Base-by-base conservation (phyloP, 148 eudicot species). In the Cornus kousa region DNA sequence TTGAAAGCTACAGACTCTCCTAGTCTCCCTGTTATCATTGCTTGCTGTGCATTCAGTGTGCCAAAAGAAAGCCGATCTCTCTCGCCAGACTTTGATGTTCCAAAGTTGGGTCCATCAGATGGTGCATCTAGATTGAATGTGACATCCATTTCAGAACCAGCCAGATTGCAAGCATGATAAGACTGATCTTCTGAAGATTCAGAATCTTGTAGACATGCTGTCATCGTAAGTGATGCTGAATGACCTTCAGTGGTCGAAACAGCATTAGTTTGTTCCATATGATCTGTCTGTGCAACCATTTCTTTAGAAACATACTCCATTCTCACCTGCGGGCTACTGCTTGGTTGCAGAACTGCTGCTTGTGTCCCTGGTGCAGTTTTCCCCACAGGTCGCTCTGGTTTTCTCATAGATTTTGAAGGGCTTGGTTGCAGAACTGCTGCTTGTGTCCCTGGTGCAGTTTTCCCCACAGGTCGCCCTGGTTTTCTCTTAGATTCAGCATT, bases 1-100 rank as follows among this genome's bases (percentile, higher is more conserved):
- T 83, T 81, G 81, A 71, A 96, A 72, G 99, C 99, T 60, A 91
- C 87, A 20, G 60, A 81, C 87, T 96, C 99, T 69, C 99, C 99
- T 17, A 85, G 71, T 87, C 83, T 94, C 74, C 98, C 99, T 2
- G 90, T 86, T 16, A 77, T 39, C 50, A 69, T n/a, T 12, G 94
- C 91, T 78, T 86, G 86, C 79, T 88, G 88, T 14, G 82, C 81
- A 74, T 78, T 81, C 5, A 83, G 78, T 16, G 76, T 77, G 64
- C 76, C 82, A 53, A 77, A 28, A 33, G 55, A 66, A 46, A 81
- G 67, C 77, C 86, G 86, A 65, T 84, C 91, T 78, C 78, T 76
- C 43, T 75, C 82, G 23, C 55, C 73, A 46, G 64, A 70, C 74
- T 84, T 81, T 33, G 79, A 75, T 62, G 85, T 75, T 70, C 76